phyloP scores from a whole-genome alignment of 1,284 basidiomycete species.

The Austroboletus olivaceoglutinosus region DNA sequence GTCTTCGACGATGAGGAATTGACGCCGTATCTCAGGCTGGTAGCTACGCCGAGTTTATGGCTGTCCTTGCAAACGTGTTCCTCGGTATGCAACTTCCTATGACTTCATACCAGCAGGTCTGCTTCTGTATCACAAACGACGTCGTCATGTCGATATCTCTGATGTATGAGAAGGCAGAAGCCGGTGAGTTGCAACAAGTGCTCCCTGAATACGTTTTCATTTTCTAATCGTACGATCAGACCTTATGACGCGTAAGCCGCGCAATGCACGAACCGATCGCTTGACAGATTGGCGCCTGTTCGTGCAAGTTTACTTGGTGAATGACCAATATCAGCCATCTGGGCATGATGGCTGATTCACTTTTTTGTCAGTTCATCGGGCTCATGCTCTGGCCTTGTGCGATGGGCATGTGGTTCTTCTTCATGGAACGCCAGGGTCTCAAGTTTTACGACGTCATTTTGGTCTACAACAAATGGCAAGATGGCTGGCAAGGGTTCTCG shows the following conservation, averaged over 20 bases:
- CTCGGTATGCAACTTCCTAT: conserved; percentile 42
- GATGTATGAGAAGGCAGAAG: conserved; percentile 39
- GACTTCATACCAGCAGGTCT: conserved; percentile 43
- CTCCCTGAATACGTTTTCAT: not conserved
- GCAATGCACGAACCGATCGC: conserved; percentile 59
- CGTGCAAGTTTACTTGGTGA: conserved; percentile 31
- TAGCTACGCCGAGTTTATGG: conserved; percentile 36
- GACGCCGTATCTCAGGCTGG: conserved; percentile 11
- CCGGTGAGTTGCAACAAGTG: conserved; percentile 21
- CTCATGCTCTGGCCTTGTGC: conserved; percentile 47
- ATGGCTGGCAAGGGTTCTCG: conserved; percentile 33
- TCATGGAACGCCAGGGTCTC: conserved; percentile 36
- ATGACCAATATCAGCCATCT: conserved; percentile 1
- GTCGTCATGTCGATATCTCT: conserved; percentile 37
- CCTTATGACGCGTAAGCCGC: conserved; percentile 59
- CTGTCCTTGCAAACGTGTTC: conserved; percentile 36
- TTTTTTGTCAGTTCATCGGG: conserved; percentile 38
- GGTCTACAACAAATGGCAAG: conserved; percentile 39
- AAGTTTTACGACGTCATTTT: conserved; percentile 40
- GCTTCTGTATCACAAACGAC: conserved; percentile 38
- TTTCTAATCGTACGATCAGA: conserved; percentile 19
- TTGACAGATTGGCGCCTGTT: conserved; percentile 40
- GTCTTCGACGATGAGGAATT: conserved; percentile 1
- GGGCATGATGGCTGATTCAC: not conserved
- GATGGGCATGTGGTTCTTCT: conserved; percentile 43